Conservation (phyloP, 1,284 basidiomycete species). For the Tilletia setariae region DNA sequence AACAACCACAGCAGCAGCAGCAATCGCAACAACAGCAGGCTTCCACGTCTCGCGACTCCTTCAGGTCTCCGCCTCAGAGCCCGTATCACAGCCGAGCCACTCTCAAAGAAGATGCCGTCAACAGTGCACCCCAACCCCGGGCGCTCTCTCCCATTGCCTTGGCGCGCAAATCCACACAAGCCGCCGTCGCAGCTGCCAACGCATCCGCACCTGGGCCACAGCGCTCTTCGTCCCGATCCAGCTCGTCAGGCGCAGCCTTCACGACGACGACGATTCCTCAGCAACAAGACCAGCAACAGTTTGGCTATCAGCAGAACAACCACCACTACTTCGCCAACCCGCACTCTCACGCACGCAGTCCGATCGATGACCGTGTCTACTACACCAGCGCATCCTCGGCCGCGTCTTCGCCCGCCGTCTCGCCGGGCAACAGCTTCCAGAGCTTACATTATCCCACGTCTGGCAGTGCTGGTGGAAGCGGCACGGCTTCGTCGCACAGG, state of each 20-base stretch:
- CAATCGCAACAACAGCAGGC: background rate
- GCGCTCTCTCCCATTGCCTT: conserved; percentile 1
- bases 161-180: background rate
- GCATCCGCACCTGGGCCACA: background rate
- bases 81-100: background rate
- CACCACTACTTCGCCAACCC: too few species aligned
- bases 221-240: background rate
- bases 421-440: too few species aligned
- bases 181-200: background rate
- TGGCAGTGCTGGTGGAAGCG: too few species aligned
- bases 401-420: too few species aligned
- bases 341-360: too few species aligned
- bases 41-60: background rate
- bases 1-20: background rate
- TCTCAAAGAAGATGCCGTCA: background rate
- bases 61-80: background rate
- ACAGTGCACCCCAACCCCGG: background rate
- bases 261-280: too few species aligned
- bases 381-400: too few species aligned
- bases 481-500: too few species aligned
- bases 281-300: too few species aligned
- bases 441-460: too few species aligned
- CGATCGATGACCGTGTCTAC: too few species aligned
- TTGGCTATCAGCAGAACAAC: too few species aligned
- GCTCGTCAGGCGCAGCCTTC: background rate